Evolutionary conservation across 164 flowering plant species (phyloP).

Genomic region (Umbellularia californica): DNA sequence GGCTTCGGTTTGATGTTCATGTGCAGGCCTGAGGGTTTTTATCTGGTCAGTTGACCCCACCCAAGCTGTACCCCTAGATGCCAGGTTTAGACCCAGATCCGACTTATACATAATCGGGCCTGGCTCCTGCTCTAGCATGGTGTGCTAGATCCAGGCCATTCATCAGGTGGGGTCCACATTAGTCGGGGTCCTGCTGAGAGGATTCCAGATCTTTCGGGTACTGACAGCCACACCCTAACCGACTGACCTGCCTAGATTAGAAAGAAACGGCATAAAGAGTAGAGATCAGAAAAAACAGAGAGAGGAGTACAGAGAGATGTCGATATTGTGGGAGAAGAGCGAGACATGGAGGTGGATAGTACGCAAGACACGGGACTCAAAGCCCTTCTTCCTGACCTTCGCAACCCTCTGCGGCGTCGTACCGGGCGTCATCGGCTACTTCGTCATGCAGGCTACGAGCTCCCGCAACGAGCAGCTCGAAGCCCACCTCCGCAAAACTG

Average conservation of each 20-base stretch:
- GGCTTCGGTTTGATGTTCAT: too few relatives aligned
- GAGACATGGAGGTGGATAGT: slow-evolving; percentile 83
- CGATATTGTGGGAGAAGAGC: slow-evolving; percentile 78
- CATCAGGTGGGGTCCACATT: not conserved
- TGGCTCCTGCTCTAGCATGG: too few relatives aligned
- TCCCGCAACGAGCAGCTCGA: slow-evolving; percentile 68
- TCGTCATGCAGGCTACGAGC: slow-evolving; percentile 80
- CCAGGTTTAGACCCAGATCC: too few relatives aligned
- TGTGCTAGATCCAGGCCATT: not conserved
- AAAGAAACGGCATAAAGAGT: not conserved
- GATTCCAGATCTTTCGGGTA: too few relatives aligned
- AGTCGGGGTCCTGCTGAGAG: too few relatives aligned
- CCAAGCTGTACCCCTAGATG: too few relatives aligned
- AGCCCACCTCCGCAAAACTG: slow-evolving; percentile 66
- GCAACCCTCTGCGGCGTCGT: slow-evolving; percentile 84
- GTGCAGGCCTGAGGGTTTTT: too few relatives aligned
- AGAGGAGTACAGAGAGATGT: slow-evolving; percentile 32
- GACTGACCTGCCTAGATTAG: not conserved
- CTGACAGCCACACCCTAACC: not conserved
- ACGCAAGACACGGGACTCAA: slow-evolving; percentile 66
- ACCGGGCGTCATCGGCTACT: slow-evolving; percentile 78
- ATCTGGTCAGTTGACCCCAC: too few relatives aligned
- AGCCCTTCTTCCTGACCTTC: slow-evolving; percentile 84
- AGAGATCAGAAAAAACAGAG: slow-evolving; percentile 2
- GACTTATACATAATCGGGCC: too few relatives aligned